Conservation (phyloP, 2,329 filamentous ascomycete genomes). For the Aureobasidium zeae region DNA sequence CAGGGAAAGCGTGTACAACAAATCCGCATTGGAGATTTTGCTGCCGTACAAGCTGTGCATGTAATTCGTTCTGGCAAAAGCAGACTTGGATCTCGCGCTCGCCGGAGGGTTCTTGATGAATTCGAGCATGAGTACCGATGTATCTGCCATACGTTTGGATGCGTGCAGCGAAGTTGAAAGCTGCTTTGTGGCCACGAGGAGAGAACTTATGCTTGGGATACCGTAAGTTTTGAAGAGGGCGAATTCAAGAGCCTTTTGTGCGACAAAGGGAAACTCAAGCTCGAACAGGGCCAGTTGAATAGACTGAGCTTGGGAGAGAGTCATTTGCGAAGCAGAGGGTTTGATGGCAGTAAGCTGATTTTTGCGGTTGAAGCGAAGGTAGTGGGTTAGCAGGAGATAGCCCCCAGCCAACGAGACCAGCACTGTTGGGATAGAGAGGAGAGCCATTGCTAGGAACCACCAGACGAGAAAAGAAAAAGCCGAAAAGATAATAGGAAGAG, state of each 20-base stretch:
- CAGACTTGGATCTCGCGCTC: slow-evolving; percentile 36
- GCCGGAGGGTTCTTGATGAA: slow-evolving; percentile 37
- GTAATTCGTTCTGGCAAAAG: slow-evolving; percentile 55
- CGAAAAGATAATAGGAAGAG: no score
- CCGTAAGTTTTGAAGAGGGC: slow-evolving; percentile 18
- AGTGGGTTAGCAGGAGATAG: neutral
- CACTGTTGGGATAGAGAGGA: neutral
- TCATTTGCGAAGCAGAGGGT: no score
- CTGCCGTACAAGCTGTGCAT: slow-evolving; percentile 52
- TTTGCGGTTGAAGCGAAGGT: slow-evolving; percentile 12
- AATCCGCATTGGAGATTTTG: slow-evolving; percentile 52
- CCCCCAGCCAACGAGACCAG: neutral
- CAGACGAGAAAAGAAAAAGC: no score
- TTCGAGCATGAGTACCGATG: slow-evolving; percentile 41
- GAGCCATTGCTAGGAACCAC: no score
- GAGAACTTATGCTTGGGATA: slow-evolving; percentile 17
- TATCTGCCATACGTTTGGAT: slow-evolving; percentile 45
- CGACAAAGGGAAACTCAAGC: slow-evolving; percentile 15
- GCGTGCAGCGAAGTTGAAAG: slow-evolving; percentile 24
- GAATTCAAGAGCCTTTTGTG: slow-evolving; percentile 13
- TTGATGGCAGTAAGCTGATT: neutral
- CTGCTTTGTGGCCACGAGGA: slow-evolving; percentile 17
- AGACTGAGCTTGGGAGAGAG: slow-evolving; percentile 6
- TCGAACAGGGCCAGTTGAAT: slow-evolving; percentile 15
- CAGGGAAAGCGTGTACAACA: slow-evolving; percentile 56